phyloP scores from a whole-genome alignment of 176 grass and related monocot species.

The Guadua angustifolia region DNA sequence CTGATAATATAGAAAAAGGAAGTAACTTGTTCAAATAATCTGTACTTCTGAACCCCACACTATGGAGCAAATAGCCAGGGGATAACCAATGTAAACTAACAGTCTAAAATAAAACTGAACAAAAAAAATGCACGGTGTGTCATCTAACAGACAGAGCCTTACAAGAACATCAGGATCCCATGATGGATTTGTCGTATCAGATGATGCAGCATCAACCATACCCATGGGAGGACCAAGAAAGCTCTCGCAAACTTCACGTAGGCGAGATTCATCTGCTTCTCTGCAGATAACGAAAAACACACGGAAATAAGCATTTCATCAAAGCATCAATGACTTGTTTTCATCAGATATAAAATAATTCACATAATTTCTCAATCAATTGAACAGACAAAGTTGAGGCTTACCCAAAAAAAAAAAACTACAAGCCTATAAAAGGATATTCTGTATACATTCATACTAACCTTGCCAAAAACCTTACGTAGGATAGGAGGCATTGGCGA shows the following conservation, averaged over 20 bases:
- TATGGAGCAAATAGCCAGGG: background rate
- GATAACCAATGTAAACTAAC: background rate
- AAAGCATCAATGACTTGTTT: constrained; percentile 2
- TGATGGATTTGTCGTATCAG: constrained; percentile 53
- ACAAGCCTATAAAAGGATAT: background rate
- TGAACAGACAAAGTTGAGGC: constrained; percentile 13
- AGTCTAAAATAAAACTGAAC: background rate
- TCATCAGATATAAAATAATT: background rate
- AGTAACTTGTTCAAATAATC: background rate
- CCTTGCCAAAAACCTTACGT: constrained; percentile 91
- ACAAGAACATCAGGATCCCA: constrained; percentile 93
- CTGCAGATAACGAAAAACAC: constrained; percentile 50
- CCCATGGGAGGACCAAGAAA: constrained; percentile 82
- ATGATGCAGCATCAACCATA: constrained; percentile 49
- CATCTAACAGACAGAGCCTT: constrained; percentile 44
- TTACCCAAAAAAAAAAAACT: background rate
- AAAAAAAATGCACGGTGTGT: background rate
- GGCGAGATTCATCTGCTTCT: constrained; percentile 85
- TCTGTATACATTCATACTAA: constrained; percentile 36
- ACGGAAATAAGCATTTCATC: constrained; percentile 14
- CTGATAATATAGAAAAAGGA: background rate
- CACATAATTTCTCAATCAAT: background rate
- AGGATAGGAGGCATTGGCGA: constrained; percentile 82
- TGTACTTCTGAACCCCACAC: background rate
- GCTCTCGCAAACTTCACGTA: constrained; percentile 85